phyloP scores from a whole-genome alignment of 2,329 filamentous ascomycete species.

The Clarireedia hainanense region DNA sequence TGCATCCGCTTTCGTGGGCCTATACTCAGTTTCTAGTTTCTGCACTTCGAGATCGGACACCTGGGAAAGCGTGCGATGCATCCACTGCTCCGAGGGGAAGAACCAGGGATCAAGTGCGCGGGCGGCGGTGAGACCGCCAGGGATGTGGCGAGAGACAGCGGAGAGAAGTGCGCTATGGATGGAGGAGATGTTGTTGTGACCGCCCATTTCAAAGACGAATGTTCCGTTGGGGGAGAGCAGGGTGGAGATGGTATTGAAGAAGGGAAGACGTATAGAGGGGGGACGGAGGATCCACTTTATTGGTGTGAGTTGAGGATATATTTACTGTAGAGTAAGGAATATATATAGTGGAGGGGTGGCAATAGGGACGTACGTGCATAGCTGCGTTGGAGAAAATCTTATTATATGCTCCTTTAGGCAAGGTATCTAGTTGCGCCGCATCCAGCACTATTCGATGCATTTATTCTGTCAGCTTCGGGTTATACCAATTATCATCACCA shows the following conservation, averaged over 20 bases:
- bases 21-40: constrained; percentile 52
- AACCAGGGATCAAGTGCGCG: constrained; percentile 57
- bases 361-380: constrained; percentile 30
- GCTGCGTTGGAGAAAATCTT: constrained; percentile 62
- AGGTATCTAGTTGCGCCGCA: constrained; percentile 33
- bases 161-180: constrained; percentile 47
- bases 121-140: constrained; percentile 37
- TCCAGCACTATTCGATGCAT: constrained; percentile 35
- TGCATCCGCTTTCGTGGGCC: constrained; percentile 50
- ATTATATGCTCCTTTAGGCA: constrained; percentile 27
- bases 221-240: constrained; percentile 46
- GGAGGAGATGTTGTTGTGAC: constrained; percentile 59
- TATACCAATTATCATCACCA: too few relatives aligned
- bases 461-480: background rate
- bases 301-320: background rate
- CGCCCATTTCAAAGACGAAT: constrained; percentile 66
- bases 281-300: constrained; percentile 49
- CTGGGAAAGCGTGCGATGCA: constrained; percentile 35
- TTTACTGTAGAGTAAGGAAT: background rate
- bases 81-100: constrained; percentile 59
- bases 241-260: constrained; percentile 45
- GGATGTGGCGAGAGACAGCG: background rate
- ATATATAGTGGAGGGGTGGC: background rate
- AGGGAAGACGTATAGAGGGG: constrained; percentile 33
- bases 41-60: constrained; percentile 34